Evolutionary conservation across 176 grass and related monocot species (phyloP).

Genomic region (Carex littledalei): DNA sequence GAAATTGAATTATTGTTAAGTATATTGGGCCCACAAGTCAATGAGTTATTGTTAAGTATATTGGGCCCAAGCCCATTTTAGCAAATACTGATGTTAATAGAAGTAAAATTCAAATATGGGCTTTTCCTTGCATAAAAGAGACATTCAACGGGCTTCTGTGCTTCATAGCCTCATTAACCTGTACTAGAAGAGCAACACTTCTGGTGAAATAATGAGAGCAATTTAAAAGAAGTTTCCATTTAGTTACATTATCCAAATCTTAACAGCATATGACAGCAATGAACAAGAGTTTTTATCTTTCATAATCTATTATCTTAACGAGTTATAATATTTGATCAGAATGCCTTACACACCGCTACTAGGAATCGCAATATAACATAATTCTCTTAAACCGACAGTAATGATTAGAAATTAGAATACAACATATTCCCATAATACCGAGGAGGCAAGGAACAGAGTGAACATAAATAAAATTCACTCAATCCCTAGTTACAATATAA

Average conservation of each 20-base stretch:
- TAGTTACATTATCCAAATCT: background rate
- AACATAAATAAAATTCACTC: slow-evolving; percentile 5
- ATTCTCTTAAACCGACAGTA: background rate
- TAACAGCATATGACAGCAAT: background rate
- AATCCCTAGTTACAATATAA: background rate
- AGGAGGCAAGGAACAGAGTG: background rate
- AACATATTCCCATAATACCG: background rate
- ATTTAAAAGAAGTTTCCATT: background rate
- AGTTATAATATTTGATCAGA: background rate
- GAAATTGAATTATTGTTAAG: background rate
- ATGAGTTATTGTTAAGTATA: background rate
- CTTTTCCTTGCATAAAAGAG: background rate
- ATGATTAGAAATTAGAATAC: background rate
- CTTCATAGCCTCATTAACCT: background rate
- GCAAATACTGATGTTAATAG: background rate
- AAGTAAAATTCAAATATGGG: background rate
- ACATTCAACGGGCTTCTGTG: no score
- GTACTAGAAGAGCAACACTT: background rate
- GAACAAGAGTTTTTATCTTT: background rate
- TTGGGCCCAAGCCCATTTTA: background rate
- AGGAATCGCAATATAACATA: background rate
- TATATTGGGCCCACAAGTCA: background rate
- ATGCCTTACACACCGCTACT: background rate
- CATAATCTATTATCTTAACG: background rate
- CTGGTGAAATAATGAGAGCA: background rate